Evolutionary conservation across 2,329 filamentous ascomycete genomes (phyloP).

Genomic region (Aspergillus hiratsukae): DNA sequence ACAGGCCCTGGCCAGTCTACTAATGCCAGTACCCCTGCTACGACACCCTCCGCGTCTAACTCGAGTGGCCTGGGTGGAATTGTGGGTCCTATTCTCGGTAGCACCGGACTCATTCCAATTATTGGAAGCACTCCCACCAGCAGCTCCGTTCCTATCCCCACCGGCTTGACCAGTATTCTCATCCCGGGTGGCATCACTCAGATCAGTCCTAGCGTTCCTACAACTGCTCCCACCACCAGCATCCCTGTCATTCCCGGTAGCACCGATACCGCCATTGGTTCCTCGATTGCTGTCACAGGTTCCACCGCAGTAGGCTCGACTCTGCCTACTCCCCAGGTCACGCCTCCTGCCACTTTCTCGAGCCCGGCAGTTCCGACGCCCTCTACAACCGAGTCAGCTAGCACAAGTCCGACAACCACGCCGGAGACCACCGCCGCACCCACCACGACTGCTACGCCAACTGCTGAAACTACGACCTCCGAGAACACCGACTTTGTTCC

Average conservation of each 20-base stretch:
- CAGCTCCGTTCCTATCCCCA: slow-evolving; percentile 5
- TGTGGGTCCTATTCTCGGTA: background rate
- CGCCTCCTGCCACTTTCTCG: slow-evolving; percentile 13
- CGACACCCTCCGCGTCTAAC: slow-evolving; percentile 6
- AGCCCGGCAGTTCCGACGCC: slow-evolving; percentile 16
- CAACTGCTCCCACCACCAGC: slow-evolving; percentile 10
- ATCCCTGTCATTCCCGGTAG: slow-evolving; percentile 5
- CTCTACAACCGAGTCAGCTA: slow-evolving; percentile 13
- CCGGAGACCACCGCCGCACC: slow-evolving; percentile 11
- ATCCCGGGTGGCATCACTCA: background rate
- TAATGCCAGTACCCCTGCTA: slow-evolving; percentile 24
- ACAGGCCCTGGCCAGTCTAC: slow-evolving; percentile 11
- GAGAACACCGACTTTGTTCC: slow-evolving; percentile 20
- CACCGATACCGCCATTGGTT: slow-evolving; percentile 12
- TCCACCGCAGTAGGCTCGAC: background rate
- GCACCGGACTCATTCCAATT: background rate
- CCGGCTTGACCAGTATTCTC: slow-evolving; percentile 5
- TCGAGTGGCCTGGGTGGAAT: slow-evolving; percentile 6
- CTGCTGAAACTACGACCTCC: slow-evolving; percentile 32
- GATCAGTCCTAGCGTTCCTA: slow-evolving; percentile 11
- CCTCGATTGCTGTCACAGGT: slow-evolving; percentile 3
- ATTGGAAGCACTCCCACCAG: slow-evolving; percentile 5
- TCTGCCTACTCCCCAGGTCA: slow-evolving; percentile 5
- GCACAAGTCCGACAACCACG: slow-evolving; percentile 9
- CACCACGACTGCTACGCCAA: slow-evolving; percentile 23